Conservation (phyloP, 2,329 filamentous ascomycete genomes). For the Arthrinium puccinioides region DNA sequence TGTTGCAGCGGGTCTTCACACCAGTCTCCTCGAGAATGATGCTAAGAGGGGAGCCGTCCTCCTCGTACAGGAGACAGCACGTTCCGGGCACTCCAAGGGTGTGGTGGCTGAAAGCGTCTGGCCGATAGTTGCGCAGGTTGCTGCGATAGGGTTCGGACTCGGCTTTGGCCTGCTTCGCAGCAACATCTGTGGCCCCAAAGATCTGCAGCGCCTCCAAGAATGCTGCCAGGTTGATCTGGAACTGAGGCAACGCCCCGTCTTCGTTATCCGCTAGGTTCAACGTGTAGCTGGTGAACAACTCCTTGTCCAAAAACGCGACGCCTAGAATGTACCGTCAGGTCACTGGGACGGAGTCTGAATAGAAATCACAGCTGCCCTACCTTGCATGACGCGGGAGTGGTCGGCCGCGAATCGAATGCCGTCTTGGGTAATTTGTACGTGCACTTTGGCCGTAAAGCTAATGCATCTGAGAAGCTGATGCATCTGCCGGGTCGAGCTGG, state of each 20-base stretch:
- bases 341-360: too few species aligned
- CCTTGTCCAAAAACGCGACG: slow-evolving; percentile 78
- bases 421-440: slow-evolving; percentile 71
- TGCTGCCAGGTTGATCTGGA: slow-evolving; percentile 80
- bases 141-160: slow-evolving; percentile 55
- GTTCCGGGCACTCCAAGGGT: slow-evolving; percentile 77
- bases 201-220: slow-evolving; percentile 93
- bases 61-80: slow-evolving; percentile 73
- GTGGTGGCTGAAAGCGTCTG: slow-evolving; percentile 76
- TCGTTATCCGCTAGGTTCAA: slow-evolving; percentile 48
- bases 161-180: slow-evolving; percentile 48
- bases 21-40: slow-evolving; percentile 81
- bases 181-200: slow-evolving; percentile 74
- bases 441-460: slow-evolving; percentile 49
- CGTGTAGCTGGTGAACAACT: slow-evolving; percentile 79
- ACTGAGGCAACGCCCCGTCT: slow-evolving; percentile 52
- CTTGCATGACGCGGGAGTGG: slow-evolving; percentile 87
- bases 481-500: slow-evolving; percentile 70
- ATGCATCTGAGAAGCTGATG: slow-evolving; percentile 56
- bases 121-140: slow-evolving; percentile 53
- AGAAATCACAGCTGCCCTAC: slow-evolving; percentile 40
- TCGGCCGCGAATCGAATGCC: slow-evolving; percentile 85
- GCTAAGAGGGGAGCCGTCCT: slow-evolving; percentile 70
- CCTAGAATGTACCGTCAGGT: too few species aligned
- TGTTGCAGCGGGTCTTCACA: slow-evolving; percentile 80